Evolutionary conservation across 768 basidiomycete genomes (phyloP), one percentile per base, ranked within the genome.

Genomic region (Boletales sp.): DNA sequence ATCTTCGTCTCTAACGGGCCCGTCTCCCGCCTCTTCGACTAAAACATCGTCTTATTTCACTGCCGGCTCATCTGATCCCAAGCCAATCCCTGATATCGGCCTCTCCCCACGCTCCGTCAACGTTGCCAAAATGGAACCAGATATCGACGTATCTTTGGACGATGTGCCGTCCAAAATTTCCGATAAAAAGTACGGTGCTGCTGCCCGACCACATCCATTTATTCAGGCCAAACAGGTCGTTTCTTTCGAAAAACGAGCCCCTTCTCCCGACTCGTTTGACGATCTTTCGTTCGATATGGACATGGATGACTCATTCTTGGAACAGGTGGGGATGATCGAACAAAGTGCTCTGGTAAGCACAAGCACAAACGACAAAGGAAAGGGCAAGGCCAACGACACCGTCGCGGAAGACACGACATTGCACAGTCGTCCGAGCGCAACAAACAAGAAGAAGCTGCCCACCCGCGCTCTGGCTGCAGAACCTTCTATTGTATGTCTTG

Each of bases 271-370:
- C 43, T 55, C 65, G 17, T 68, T 55, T 48, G 70, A 68, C 41
- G 67, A 69, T 50, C 69, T 72, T 29, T 59, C 67, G 24, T 61
- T 69, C 37, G 67, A 67, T 31, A 56, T 69, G 58, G 65, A 65
- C 12, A 56, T 75, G 39, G 68, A 73, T 41, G 74, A 71, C 6
- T 66, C 57, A 12, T 69, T 79, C 50, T 60, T 77, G 18, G 72
- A 69, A 53, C 71, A 73, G 51, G 57, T 63, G 48, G 67, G 64
- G 31, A 55, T 54, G 57, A 59, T 62, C 31, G 63, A 66, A 53
- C 52, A 53, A 40, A 54, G 56, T 19, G 59, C 53, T 17, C 49
- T 62, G 24, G 24, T 27, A 14, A 43, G 42, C 19, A 47, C 49
- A 4, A 42, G 37, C 10, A 21, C 52, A 38, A 54, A 47, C 31